Conservation (phyloP, 176 grass and related monocot genomes). For the Oryza officinalis region DNA sequence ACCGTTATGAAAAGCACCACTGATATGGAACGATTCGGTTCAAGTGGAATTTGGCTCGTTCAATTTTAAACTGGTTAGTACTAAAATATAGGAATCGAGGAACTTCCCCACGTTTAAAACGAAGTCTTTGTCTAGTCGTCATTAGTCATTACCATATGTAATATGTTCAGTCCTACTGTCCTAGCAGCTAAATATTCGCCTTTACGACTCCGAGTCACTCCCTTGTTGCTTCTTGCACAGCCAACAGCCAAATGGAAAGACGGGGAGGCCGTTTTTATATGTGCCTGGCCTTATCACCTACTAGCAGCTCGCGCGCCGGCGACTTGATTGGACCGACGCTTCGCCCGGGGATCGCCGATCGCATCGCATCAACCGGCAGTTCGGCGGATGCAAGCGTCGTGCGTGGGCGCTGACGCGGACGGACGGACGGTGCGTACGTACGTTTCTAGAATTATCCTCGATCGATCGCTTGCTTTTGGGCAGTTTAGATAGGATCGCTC, state of each 20-base stretch:
- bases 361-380: background rate
- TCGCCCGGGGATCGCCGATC: too few relatives aligned
- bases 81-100: background rate
- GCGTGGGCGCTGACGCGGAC: slow-evolving; percentile 31
- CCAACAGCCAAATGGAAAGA: too few relatives aligned
- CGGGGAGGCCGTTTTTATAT: background rate
- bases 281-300: background rate
- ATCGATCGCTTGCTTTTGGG: too few relatives aligned
- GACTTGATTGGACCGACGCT: background rate
- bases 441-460: slow-evolving; percentile 8
- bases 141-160: background rate
- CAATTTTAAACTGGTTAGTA: background rate
- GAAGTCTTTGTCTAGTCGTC: background rate
- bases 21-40: background rate
- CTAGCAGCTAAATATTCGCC: background rate
- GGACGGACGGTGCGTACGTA: background rate
- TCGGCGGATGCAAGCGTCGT: background rate
- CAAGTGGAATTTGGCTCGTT: background rate
- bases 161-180: background rate
- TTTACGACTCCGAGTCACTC: too few relatives aligned
- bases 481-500: background rate
- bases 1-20: background rate
- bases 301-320: too few relatives aligned
- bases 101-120: background rate
- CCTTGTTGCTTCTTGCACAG: too few relatives aligned